A percentile compares a stretch with the other conserved stretches of the same genome.
phyloP scores from a whole-genome alignment of 192 early-diverging fungal genomes.

The Chytriomyces sp. region DNA sequence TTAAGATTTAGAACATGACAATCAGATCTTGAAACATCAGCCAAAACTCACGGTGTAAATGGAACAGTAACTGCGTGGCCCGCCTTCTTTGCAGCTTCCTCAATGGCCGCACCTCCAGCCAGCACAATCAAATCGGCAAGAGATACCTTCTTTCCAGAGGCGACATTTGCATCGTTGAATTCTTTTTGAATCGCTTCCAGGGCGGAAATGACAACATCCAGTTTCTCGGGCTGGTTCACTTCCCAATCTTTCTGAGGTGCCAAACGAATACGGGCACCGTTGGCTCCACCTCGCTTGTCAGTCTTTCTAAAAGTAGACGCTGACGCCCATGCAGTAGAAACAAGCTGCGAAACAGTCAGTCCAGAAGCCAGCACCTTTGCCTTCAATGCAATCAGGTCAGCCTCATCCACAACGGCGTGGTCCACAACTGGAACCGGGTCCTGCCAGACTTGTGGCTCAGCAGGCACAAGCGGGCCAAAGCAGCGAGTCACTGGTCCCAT shows the following conservation, averaged over 20 bases:
- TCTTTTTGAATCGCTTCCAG: conserved; percentile 62
- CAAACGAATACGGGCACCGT: conserved; percentile 46
- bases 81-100: conserved; percentile 27
- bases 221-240: conserved; percentile 70
- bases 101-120: conserved; percentile 38
- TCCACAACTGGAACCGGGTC: conserved; percentile 37
- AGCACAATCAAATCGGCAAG: conserved; percentile 64
- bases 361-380: conserved; percentile 14
- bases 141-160: conserved; percentile 63
- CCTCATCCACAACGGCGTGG: conserved; percentile 2
- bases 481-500: conserved; percentile 43
- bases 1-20: not conserved
- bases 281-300: conserved; percentile 43
- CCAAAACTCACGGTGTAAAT: not conserved
- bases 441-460: conserved; percentile 44
- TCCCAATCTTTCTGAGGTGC: conserved; percentile 54
- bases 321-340: conserved; percentile 39
- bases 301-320: conserved; percentile 42
- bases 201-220: conserved; percentile 69
- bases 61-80: conserved; percentile 10
- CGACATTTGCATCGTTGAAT: conserved; percentile 8
- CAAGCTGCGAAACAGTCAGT: conserved; percentile 16
- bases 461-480: conserved; percentile 33
- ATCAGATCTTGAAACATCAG: not conserved
- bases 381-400: conserved; percentile 26